Evolutionary conservation across 2,329 filamentous ascomycete species (phyloP).

Genomic region (Fusarium sp.): DNA sequence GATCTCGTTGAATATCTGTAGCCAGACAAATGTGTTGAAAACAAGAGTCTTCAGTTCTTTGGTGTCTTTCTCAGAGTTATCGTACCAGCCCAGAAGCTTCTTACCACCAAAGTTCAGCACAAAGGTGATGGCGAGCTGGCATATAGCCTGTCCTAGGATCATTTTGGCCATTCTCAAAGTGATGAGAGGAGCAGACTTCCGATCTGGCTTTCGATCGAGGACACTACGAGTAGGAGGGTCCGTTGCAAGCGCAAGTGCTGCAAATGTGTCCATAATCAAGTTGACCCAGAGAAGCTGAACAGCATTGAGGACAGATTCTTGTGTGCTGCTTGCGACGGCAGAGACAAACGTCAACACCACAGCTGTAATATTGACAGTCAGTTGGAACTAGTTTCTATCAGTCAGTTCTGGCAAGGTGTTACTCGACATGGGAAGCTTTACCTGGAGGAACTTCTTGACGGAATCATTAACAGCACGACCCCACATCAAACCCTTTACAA

Average conservation of each 20-base stretch:
- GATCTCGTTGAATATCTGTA: conserved; percentile 78
- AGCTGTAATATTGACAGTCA: conserved; percentile 73
- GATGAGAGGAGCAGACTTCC: conserved; percentile 78
- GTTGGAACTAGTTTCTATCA: conserved; percentile 60
- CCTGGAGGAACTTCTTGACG: conserved; percentile 72
- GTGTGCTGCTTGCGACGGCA: conserved; percentile 62
- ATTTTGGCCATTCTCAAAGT: conserved; percentile 76
- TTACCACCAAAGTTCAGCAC: conserved; percentile 71
- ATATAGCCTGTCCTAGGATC: conserved; percentile 71
- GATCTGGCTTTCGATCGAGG: conserved; percentile 65
- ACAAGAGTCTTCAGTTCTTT: conserved; percentile 68
- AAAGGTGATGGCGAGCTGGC: conserved; percentile 68
- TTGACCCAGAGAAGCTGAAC: conserved; percentile 73
- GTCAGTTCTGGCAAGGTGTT: not conserved
- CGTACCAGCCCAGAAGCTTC: conserved; percentile 62
- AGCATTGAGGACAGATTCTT: conserved; percentile 67
- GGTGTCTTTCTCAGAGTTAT: conserved; percentile 30
- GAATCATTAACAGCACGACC: conserved; percentile 72
- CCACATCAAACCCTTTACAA: conserved; percentile 72
- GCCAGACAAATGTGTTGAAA: conserved; percentile 79
- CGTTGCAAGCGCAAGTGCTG: conserved; percentile 72
- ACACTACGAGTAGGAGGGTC: conserved; percentile 69
- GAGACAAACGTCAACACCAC: conserved; percentile 70
- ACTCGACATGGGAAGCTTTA: conserved; percentile 29
- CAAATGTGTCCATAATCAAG: conserved; percentile 73